Percentiles rank a stretch among this genome's conserved stretches.
phyloP scores from a whole-genome alignment of 495 filamentous ascomycete genomes.

The Penicillium lagena region DNA sequence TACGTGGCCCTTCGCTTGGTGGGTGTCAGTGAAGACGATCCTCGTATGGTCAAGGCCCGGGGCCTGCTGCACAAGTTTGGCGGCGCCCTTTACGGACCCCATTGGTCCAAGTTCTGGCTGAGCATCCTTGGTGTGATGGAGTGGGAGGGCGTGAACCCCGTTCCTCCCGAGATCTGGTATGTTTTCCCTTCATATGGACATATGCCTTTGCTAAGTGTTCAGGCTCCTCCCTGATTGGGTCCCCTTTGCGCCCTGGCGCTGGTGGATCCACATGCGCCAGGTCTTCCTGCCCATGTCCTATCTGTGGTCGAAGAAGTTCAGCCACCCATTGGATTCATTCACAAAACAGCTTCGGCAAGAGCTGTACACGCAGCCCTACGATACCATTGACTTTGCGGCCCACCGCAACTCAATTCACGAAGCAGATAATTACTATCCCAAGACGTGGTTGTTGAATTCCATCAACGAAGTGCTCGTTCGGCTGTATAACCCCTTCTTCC shows the following conservation, averaged over 20 bases:
- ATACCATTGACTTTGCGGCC: conserved; percentile 64
- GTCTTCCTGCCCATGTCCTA: conserved; percentile 92
- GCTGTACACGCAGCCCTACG: conserved; percentile 75
- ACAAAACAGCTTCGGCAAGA: conserved; percentile 72
- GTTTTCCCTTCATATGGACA: conserved; percentile 1
- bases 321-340: conserved; percentile 62
- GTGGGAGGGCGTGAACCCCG: conserved; percentile 91
- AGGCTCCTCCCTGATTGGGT: conserved; percentile 91
- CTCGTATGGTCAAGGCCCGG: conserved; percentile 80
- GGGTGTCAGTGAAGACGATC: conserved; percentile 84
- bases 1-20: conserved; percentile 79
- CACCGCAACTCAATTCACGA: conserved; percentile 79
- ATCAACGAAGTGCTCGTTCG: conserved; percentile 72
- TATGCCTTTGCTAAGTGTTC: not conserved
- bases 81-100: conserved; percentile 76
- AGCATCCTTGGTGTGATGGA: conserved; percentile 73
- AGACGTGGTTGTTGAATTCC: conserved; percentile 71
- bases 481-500: conserved; percentile 69
- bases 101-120: conserved; percentile 96
- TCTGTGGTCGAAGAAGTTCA: conserved; percentile 74
- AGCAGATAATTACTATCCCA: conserved; percentile 88
- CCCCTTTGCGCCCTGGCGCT: conserved; percentile 89
- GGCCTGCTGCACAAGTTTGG: conserved; percentile 78
- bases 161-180: conserved; percentile 86
- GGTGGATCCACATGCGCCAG: conserved; percentile 97